These are phyloP conservation scores for Globisporangium cederbergense DNA, from an alignment of 352 stramenopile species.

Conservation along the genomic window DNA sequence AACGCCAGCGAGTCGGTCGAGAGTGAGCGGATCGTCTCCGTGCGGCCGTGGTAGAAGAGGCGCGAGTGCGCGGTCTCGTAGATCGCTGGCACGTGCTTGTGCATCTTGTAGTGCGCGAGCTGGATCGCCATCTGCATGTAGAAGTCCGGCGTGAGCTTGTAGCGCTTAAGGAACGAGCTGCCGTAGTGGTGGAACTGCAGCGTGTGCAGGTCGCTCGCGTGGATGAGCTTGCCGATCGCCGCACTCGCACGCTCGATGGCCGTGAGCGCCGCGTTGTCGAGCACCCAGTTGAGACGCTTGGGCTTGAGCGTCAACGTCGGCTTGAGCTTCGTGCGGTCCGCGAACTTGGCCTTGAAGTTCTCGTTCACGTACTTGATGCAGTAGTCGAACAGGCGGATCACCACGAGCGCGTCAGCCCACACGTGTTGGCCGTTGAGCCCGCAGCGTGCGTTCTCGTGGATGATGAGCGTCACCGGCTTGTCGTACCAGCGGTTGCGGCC, in stretches of 20 bases:
- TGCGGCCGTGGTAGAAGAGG: constrained; percentile 97
- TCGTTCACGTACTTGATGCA: constrained; percentile 91
- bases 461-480: constrained; percentile 97
- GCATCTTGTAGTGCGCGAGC: constrained; percentile 96
- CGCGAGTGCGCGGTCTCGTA: constrained; percentile 98
- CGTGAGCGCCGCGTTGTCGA: constrained; percentile 77
- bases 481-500: constrained; percentile 97
- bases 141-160: constrained; percentile 95
- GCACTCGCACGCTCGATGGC: constrained; percentile 85
- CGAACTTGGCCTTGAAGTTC: constrained; percentile 87
- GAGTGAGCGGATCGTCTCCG: constrained; percentile 88
- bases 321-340: constrained; percentile 65
- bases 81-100: constrained; percentile 90
- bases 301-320: constrained; percentile 64
- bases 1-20: constrained; percentile 90
- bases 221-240: constrained; percentile 91
- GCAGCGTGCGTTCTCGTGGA: constrained; percentile 94
- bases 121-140: constrained; percentile 97
- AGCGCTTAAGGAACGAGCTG: constrained; percentile 89
- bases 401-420: constrained; percentile 96
- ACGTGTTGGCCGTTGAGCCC: constrained; percentile 95
- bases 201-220: constrained; percentile 88
- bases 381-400: constrained; percentile 93
- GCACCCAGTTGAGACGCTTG: constrained; percentile 73
- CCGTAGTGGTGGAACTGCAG: constrained; percentile 93